Base-by-base conservation (phyloP, 176 grass and related monocot species). In the Zea luxurians region DNA sequence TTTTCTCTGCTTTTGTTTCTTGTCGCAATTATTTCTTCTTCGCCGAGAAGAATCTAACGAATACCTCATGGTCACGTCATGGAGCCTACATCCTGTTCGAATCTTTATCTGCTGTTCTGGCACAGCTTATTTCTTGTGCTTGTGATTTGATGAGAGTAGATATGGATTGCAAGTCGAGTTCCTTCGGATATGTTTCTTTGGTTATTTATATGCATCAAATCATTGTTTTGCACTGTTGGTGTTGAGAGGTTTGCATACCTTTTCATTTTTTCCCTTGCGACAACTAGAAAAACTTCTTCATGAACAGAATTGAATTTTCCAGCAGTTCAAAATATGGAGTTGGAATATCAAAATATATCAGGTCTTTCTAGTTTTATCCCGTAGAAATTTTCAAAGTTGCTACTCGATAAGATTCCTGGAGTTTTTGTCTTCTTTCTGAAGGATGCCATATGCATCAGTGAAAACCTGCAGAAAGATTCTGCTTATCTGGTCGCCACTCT, bases 41-140 rank as follows among this genome's bases (percentile, higher is more conserved):
- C 10, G 44, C 75, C 21, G 65, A 70, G 70, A 66, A 88, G 74
- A 83, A 85, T 93, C 85, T 83, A 68, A 70, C 75, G 5, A 83
- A 83, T 76, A 71, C 17, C 85, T 85, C 58, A 81, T 77, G 78
- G 82, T 89, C 87, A 89, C 67, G 85, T 89, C 87, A 27, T 36
- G 18, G 59, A 60, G 17, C 73, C 63, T 34, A 67, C 87, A 73
- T 64, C 74, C 55, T 59, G 47, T 16, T 59, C 78, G 48, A 78
- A 78, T 87, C 59, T 68, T 65, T 75, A 73, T 52, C 73, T 66
- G 78, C 78, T 82, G 78, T 78, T 67, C 42, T 44, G 40, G 66
- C 78, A 85, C 66, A 89, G 87, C 78, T 54, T 53, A 85, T 89
- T 82, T 89, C 78, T 89, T 73, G 82, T 85, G 42, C 87, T 67